Base-by-base conservation (phyloP, 257 asterid species). In the Salvia splendens region DNA sequence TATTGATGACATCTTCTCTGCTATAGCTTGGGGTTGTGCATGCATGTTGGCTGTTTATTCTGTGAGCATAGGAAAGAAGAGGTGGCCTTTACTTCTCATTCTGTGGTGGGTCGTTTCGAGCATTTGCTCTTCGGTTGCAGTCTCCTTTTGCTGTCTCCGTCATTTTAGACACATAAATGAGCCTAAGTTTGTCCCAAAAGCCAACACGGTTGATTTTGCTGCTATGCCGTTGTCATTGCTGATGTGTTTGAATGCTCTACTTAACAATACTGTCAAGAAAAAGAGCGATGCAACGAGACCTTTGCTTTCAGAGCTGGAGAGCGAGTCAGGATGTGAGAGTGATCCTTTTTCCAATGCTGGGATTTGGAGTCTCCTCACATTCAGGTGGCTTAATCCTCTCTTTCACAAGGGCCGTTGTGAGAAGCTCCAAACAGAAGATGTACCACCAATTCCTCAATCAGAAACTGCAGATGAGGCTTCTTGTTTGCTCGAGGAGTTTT, bases 341-440 rank as follows among this genome's bases (percentile, higher is more conserved):
- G 87, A 79, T 66, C 83, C 83, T 3, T 81, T 78, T 77, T 89
- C 95, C 0, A 65, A 46, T 33, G 82, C 98, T 53, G 89, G 95
- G 53, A 74, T 87, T 54, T 89, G 95, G 98, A 87, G 91, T 63
- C 78, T 62, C 9, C 67, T 87, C 45, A 80, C 87, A 50, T 89
- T 92, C 49, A 78, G 58, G 70, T 92, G 98, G 98, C 88, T 89
- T 11, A 92, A 89, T 81, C 96, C 92, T 24, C 68, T 92, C 11
- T 89, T 92, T 55, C 71, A 74, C 28, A 81, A 64, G 64, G 98
- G 98, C 0, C 83, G 47, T 58, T 16, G 12, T 0, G 78, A 75
- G 51, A 87, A 85, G 56, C 89, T 89, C 16, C 78, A 77, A 48
- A 12, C 68, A 5, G 76, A 76, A 10, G 83, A 89, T 64, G 55